Conservation (phyloP, 495 filamentous ascomycete species). For the Cenococcum geophilum region DNA sequence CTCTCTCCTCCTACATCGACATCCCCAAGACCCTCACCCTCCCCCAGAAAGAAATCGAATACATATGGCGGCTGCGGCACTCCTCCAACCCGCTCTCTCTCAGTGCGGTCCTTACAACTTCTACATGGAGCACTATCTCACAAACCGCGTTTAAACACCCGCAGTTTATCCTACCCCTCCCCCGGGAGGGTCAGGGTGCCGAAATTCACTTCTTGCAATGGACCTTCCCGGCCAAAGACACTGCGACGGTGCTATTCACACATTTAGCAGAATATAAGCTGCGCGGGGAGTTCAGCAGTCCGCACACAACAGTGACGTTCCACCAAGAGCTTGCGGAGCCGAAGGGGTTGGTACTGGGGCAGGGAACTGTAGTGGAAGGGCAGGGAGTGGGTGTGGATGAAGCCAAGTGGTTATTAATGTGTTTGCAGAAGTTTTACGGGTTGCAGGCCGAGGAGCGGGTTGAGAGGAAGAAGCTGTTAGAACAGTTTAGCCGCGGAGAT, state of each 20-base stretch:
- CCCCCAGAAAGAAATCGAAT: conserved; percentile 74
- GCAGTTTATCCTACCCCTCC: conserved; percentile 86
- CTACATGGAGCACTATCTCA: conserved; percentile 64
- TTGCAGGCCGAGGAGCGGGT: conserved; percentile 44
- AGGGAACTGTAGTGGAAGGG: conserved; percentile 70
- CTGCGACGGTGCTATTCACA: conserved; percentile 84
- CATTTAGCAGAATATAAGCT: conserved; percentile 86
- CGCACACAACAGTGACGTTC: conserved; percentile 90
- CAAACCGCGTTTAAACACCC: conserved; percentile 64
- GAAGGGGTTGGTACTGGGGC: conserved; percentile 75
- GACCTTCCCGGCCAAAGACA: conserved; percentile 61
- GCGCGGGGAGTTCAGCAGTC: conserved; percentile 77
- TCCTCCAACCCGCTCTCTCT: conserved; percentile 61
- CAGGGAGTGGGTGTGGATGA: conserved; percentile 72
- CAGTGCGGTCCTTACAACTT: conserved; percentile 69
- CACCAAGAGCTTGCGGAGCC: conserved; percentile 68
- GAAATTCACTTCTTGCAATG: conserved; percentile 82
- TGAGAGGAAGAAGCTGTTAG: conserved; percentile 58
- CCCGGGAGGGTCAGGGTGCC: conserved; percentile 55
- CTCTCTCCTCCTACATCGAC: conserved; percentile 76
- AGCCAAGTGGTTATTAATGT: conserved; percentile 84
- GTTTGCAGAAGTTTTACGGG: conserved; percentile 91
- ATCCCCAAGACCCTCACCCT: conserved; percentile 66
- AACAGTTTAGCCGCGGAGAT: conserved; percentile 76
- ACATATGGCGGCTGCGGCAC: conserved; percentile 88